Evolutionary conservation across 179 eudicot species (phyloP), one percentile per base, ranked within the genome.

Genomic region (Vitellaria paradoxa): DNA sequence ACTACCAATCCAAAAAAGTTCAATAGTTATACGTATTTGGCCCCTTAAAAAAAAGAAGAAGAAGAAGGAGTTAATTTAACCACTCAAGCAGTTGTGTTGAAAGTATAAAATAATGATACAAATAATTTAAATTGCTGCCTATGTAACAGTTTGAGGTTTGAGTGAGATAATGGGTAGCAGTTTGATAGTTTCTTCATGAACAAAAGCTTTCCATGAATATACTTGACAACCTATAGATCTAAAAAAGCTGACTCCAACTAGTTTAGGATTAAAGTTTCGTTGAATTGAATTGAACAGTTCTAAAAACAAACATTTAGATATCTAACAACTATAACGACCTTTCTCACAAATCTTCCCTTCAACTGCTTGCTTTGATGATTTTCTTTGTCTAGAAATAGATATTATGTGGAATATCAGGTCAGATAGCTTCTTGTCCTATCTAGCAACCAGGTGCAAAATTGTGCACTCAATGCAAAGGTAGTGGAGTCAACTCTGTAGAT

Each of bases 401-500:
- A 47, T 55, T n/a, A n/a, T n/a, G n/a, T n/a, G n/a, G n/a, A n/a
- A 60, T 13, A 18, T 2, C n/a, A 0, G 14, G 24, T 42, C 13
- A 40, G 15, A 17, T 21, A n/a, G n/a, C 60, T 72, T 47, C 50
- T 26, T 50, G 13, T 49, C 10, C 24, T 77, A 24, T 74, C 47
- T 12, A 59, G n/a, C 18, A 67, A 2, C 67, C 81, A 93, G 98
- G 98, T 83, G 82, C 82, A 17, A 49, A 83, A 50, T 45, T 46
- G 52, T 93, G 98, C 77, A 12, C 76, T 42, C 92, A 92, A 70
- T 93, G 98, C 76, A 24, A 87, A 78, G 98, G 98, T 37, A 50
- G 17, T 67, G 98, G 97, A 77, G 86, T 89, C 42, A 93, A 93
- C 84, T 75, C 85, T 7, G 83, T 75, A 75, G 98, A 93, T 80